These are phyloP conservation scores for Tylopilus vinaceipallidus DNA, from an alignment of 768 basidiomycete species.

Conservation along the genomic window DNA sequence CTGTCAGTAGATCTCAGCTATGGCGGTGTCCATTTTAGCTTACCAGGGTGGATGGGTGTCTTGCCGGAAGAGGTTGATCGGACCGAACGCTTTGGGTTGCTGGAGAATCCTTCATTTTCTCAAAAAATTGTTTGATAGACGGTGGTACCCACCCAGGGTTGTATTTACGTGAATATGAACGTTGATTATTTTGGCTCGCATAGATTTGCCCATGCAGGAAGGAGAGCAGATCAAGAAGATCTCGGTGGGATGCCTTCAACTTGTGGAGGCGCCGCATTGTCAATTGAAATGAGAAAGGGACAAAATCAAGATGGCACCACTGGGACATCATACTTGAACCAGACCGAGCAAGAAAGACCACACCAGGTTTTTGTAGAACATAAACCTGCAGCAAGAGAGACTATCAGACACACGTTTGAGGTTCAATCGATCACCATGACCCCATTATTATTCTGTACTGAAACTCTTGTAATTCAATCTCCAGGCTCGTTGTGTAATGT, in stretches of 20 bases:
- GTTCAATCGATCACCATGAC: too few species aligned
- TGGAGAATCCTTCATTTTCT: neutral
- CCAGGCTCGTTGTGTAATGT: too few species aligned
- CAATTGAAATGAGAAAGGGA: neutral
- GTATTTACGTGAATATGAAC: neutral
- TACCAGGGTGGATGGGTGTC: neutral
- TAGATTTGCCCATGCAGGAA: neutral
- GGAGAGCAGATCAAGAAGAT: slow-evolving; percentile 12
- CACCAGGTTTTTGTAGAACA: neutral
- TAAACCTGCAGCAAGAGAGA: too few species aligned
- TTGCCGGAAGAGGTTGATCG: neutral
- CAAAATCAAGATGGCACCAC: slow-evolving; percentile 5
- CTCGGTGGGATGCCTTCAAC: neutral
- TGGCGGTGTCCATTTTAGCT: neutral
- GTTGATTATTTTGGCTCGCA: neutral
- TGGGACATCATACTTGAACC: slow-evolving; percentile 7
- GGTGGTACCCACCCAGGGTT: neutral
- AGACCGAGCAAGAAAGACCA: neutral
- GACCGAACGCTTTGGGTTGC: neutral
- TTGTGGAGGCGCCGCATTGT: neutral
- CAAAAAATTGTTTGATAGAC: neutral
- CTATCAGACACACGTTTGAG: too few species aligned
- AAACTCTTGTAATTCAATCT: too few species aligned
- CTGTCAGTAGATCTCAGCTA: neutral
- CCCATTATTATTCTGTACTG: too few species aligned